Conservation (phyloP, 805 yeast species). For the Saturnispora silvae region DNA sequence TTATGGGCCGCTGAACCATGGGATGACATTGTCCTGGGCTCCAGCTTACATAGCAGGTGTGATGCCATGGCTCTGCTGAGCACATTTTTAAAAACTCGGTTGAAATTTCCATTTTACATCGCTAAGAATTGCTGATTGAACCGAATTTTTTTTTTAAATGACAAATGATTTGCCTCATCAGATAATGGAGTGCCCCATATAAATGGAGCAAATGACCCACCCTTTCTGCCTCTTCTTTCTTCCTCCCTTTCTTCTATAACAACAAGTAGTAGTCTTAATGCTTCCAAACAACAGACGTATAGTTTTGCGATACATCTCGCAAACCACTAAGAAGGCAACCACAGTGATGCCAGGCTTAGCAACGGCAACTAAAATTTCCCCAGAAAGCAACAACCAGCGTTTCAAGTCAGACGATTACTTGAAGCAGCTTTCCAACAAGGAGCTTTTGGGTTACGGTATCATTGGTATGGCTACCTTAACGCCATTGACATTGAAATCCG, state of each 20-base stretch:
- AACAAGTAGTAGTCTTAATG: too few species aligned
- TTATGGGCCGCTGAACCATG: slow-evolving; percentile 57
- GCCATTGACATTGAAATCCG: slow-evolving; percentile 48
- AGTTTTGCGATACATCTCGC: slow-evolving; percentile 6
- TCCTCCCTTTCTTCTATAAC: background rate
- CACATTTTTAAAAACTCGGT: background rate
- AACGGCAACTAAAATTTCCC: background rate
- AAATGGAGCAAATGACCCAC: background rate
- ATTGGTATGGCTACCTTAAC: slow-evolving; percentile 63
- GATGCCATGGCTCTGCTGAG: too few species aligned
- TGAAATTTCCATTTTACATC: background rate
- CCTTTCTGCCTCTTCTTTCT: background rate
- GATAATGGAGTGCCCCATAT: too few species aligned
- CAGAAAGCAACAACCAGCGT: too few species aligned
- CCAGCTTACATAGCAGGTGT: slow-evolving; percentile 58
- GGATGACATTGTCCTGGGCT: slow-evolving; percentile 84
- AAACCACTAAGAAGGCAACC: slow-evolving; percentile 5
- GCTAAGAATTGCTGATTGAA: too few species aligned
- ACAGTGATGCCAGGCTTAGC: background rate
- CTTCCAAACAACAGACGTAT: too few species aligned
- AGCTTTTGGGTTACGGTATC: slow-evolving; percentile 52
- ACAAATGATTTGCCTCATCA: too few species aligned
- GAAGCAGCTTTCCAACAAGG: slow-evolving; percentile 40
- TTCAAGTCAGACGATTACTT: slow-evolving; percentile 27
- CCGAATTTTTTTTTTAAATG: too few species aligned